Percentiles rank a stretch among this genome's conserved stretches.
Evolutionary conservation across 305 asterid genomes (phyloP).

Genomic region (Caryopteris hybrid): DNA sequence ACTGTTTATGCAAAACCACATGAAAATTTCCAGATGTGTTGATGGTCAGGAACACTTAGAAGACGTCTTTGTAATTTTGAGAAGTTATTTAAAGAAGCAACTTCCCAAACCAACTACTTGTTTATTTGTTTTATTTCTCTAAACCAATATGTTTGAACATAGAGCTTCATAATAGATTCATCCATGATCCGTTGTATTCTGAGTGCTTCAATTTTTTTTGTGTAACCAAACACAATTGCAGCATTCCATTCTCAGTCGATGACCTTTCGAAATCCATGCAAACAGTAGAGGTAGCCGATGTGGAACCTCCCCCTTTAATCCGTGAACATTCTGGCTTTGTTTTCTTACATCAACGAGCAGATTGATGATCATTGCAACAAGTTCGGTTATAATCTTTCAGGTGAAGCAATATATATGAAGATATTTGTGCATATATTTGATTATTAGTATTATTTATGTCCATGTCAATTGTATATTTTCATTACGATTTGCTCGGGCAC

Average conservation of each 20-base stretch:
- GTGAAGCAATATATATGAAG: conserved; percentile 13
- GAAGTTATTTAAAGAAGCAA: too few species aligned
- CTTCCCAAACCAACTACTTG: too few species aligned
- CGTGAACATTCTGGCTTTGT: conserved; percentile 87
- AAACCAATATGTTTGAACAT: too few species aligned
- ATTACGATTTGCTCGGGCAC: conserved; percentile 33
- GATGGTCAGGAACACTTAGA: too few species aligned
- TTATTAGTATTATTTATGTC: conserved; percentile 14
- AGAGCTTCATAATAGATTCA: not conserved
- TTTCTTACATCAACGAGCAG: conserved; percentile 65
- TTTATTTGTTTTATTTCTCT: too few species aligned
- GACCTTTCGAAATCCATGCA: conserved; percentile 90
- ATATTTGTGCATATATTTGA: conserved; percentile 39
- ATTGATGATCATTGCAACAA: conserved; percentile 28
- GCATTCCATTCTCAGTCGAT: conserved; percentile 88
- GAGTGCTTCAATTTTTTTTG: not conserved
- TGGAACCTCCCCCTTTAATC: conserved; percentile 87
- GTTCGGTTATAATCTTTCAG: conserved; percentile 17
- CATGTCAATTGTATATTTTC: conserved; percentile 40
- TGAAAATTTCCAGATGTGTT: too few species aligned
- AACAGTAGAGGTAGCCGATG: conserved; percentile 61
- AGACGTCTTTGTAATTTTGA: too few species aligned
- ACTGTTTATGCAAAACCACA: too few species aligned
- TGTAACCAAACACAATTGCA: conserved; percentile 34
- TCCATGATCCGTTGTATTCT: not conserved